Conservation (phyloP, 2,329 filamentous ascomycete genomes). For the Sarocladiaceae sp. region DNA sequence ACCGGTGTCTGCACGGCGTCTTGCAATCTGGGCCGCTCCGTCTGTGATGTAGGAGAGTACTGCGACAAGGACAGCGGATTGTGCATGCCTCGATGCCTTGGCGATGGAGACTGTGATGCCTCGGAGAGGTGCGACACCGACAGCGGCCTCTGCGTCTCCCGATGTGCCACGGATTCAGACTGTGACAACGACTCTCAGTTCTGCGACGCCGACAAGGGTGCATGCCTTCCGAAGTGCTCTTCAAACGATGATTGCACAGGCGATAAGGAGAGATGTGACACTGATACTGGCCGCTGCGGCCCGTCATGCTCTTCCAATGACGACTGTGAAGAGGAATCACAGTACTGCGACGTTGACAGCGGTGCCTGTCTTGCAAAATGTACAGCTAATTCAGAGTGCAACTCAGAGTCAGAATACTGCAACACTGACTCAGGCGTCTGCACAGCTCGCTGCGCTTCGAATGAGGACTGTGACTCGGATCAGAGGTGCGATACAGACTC, state of each 20-base stretch:
- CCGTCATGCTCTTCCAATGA: not conserved
- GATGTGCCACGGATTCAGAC: not conserved
- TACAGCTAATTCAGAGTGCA: not conserved
- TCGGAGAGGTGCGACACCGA: not conserved
- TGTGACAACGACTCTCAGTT: not conserved
- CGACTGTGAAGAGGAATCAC: not conserved
- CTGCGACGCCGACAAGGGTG: not conserved
- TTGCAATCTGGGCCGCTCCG: not conserved
- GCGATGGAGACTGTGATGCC: not conserved
- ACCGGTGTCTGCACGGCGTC: not conserved
- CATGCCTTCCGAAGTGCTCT: not conserved
- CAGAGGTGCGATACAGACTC: too few species aligned
- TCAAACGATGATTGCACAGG: not conserved
- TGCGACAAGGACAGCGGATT: not conserved
- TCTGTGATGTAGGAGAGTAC: not conserved
- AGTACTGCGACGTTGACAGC: not conserved
- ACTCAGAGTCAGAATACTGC: not conserved
- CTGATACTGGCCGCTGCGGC: not conserved
- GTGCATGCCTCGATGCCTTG: not conserved
- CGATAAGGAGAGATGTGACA: not conserved
- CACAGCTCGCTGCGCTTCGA: too few species aligned
- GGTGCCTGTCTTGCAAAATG: not conserved
- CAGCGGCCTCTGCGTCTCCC: not conserved
- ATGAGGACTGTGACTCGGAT: too few species aligned
- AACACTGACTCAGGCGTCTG: too few species aligned